phyloP scores from a whole-genome alignment of 2,329 filamentous ascomycete species.

The Diaporthe humulicola region DNA sequence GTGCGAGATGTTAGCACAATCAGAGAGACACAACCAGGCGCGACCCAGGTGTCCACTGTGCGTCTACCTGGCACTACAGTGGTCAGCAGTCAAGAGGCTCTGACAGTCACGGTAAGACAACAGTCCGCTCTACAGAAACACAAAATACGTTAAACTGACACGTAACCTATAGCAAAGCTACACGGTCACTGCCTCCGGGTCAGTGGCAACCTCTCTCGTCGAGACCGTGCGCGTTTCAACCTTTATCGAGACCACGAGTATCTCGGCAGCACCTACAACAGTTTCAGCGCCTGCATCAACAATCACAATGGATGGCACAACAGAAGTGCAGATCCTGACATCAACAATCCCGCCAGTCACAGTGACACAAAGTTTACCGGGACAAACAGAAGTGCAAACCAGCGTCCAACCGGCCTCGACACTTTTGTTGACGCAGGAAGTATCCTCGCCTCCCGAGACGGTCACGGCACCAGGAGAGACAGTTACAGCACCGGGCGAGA shows the following conservation, averaged over 20 bases:
- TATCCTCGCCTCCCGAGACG: conserved; percentile 20
- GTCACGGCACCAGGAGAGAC: conserved; percentile 36
- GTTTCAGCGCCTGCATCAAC: neutral
- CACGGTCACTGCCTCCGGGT: neutral
- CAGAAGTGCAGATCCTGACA: conserved; percentile 15
- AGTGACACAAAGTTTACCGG: conserved; percentile 44
- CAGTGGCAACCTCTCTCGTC: neutral
- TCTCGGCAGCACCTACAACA: neutral
- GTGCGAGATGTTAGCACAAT: neutral
- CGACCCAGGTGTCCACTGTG: neutral
- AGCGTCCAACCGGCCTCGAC: neutral
- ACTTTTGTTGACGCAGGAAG: neutral
- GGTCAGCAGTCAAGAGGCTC: neutral
- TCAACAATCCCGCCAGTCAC: conserved; percentile 42
- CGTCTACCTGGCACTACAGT: neutral
- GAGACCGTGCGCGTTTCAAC: neutral
- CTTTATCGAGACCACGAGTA: neutral
- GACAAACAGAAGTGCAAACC: neutral
- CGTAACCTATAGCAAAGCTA: neutral
- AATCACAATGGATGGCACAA: neutral
- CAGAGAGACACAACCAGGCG: neutral
- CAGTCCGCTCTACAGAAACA: too few species aligned
- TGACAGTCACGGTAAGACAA: neutral
- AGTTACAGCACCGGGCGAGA: conserved; percentile 43
- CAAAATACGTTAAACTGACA: neutral